Evolutionary conservation across 306 rosid species (phyloP), one percentile per base, ranked within the genome.

Genomic region (Cicer bijugum): DNA sequence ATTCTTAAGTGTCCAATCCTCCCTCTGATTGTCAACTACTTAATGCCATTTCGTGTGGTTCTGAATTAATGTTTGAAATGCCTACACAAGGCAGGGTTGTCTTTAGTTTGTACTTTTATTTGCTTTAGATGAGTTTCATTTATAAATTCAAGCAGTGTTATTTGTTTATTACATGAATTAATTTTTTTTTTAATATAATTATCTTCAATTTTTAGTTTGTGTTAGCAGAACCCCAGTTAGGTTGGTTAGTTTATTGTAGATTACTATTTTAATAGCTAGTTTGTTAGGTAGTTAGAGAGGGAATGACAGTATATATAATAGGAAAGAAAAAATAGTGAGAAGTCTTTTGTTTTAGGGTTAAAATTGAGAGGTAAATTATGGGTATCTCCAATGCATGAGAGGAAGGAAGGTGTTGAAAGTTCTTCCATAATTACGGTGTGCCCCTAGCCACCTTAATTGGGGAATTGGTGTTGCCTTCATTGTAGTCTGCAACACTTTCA

Each of bases 111-210:
- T 75, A 63, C 46, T 61, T 51, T 9, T 59, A 44, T 67, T 56
- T 76, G 23, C 56, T 72, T 77, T 71, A 10, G 37, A 61, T 64
- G 50, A 51, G 77, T 78, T 64, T 42, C 38, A 38, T 62, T 28
- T 47, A 59, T 35, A n/a, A 60, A 59, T 69, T n/a, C 64, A 43
- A 60, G 76, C 23, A 2, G 35, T 28, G 35, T 28, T 28, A 28
- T 28, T 38, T 62, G 61, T 71, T 28, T 71, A 16, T 16, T 5
- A 59, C 67, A 16, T 53, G 7, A 19, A 23, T 45, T 15, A n/a
- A 6, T 56, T 53, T n/a, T 33, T 46, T 46, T 37, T 46, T 37
- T 46, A 57, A 57, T 53, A 61, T 11, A 71, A 6, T 16, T 48
- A n/a, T 69, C 45, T 69, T 70, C 44, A 48, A 48, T 69, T 35